These are phyloP conservation scores for Sugiyamaella pinicola DNA, from an alignment of 1,139 yeast genomes.

Conservation along the genomic window DNA sequence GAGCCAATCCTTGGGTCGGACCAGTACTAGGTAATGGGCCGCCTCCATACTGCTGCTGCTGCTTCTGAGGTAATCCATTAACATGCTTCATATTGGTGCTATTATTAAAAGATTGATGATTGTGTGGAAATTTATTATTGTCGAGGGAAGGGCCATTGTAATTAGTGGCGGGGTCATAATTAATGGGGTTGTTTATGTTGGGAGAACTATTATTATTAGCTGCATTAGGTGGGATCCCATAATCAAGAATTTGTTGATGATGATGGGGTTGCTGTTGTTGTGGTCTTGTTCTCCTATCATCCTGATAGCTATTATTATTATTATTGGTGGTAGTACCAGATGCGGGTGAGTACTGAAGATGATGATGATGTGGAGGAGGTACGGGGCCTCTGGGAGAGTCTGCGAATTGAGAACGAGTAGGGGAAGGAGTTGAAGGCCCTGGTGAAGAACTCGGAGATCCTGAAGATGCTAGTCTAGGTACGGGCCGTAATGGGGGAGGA, in stretches of 20 bases:
- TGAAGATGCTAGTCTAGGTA: not conserved
- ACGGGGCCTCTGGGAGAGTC: conserved; percentile 9
- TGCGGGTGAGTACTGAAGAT: conserved; percentile 7
- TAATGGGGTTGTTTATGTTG: conserved; percentile 9
- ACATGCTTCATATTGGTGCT: conserved; percentile 4
- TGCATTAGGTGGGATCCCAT: conserved; percentile 11
- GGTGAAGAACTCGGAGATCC: conserved; percentile 9
- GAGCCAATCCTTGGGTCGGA: conserved; percentile 3
- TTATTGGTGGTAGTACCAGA: not conserved
- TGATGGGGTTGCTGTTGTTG: conserved; percentile 9
- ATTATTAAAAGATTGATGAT: not conserved
- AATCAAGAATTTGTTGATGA: conserved; percentile 12
- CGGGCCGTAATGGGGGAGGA: not conserved
- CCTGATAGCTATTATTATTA: not conserved
- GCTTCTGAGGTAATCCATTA: not conserved
- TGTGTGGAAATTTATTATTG: not conserved
- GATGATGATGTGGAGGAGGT: not conserved
- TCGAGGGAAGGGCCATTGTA: conserved; percentile 1
- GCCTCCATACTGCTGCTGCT: conserved; percentile 1
- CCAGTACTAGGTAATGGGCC: not conserved
- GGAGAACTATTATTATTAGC: not conserved
- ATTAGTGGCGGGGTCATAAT: not conserved
- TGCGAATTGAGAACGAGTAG: conserved; percentile 14
- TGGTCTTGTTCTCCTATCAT: conserved; percentile 6
- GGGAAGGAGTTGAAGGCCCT: conserved; percentile 9